These are phyloP conservation scores for Phytopythium montanum DNA, from an alignment of 352 stramenopile genomes.

Conservation along the genomic window DNA sequence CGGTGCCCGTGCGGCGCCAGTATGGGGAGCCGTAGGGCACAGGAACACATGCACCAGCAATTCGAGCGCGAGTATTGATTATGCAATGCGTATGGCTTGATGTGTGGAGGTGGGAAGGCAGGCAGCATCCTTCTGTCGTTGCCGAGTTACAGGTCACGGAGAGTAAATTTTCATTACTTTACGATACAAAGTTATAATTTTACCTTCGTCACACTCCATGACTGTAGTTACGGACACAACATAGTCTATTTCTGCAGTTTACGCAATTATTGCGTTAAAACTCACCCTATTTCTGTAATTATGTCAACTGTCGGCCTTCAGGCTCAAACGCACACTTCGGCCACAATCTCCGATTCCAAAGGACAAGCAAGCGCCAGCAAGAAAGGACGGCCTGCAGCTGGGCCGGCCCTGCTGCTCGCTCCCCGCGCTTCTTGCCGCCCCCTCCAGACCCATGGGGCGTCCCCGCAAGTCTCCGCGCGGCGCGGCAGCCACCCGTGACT, in stretches of 20 bases:
- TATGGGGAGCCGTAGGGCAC: background rate
- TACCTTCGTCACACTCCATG: too few species aligned
- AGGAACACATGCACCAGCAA: background rate
- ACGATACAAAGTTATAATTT: too few species aligned
- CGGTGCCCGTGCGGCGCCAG: background rate
- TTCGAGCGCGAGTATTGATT: conserved; percentile 5
- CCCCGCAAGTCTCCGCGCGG: conserved; percentile 2
- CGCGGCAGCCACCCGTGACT: background rate
- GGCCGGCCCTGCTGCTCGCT: background rate
- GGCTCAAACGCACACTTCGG: background rate
- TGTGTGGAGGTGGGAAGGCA: too few species aligned
- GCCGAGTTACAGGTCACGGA: too few species aligned
- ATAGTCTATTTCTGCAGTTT: background rate
- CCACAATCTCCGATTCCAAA: background rate
- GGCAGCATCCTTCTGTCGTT: too few species aligned
- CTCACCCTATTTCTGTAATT: too few species aligned
- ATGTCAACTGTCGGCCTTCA: too few species aligned
- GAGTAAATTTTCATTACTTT: too few species aligned
- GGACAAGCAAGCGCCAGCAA: background rate
- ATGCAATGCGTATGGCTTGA: background rate
- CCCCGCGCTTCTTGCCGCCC: background rate
- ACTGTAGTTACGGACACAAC: too few species aligned
- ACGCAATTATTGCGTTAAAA: background rate
- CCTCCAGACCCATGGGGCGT: background rate
- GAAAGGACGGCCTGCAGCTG: background rate